phyloP scores from a whole-genome alignment of 2,329 filamentous ascomycete genomes.

The Diaporthe citrichinensis region DNA sequence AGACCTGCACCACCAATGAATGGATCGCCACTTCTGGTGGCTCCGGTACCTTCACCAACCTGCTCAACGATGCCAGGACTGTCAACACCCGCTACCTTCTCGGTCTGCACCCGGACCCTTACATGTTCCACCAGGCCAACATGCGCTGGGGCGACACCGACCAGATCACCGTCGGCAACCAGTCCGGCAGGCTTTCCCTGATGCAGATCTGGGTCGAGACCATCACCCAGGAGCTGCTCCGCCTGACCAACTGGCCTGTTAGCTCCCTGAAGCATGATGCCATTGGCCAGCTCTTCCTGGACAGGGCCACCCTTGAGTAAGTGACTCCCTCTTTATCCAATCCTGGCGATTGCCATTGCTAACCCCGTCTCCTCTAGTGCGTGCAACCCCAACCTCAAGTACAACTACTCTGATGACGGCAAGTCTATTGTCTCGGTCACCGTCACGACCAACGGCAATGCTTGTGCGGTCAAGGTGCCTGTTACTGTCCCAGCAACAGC shows the following conservation, averaged over 20 bases:
- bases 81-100: slow-evolving; percentile 71
- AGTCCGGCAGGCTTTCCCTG: slow-evolving; percentile 62
- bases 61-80: slow-evolving; percentile 64
- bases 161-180: slow-evolving; percentile 62
- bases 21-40: slow-evolving; percentile 73
- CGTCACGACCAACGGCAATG: slow-evolving; percentile 63
- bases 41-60: slow-evolving; percentile 64
- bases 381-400: slow-evolving; percentile 64
- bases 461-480: slow-evolving; percentile 65
- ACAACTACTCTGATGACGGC: slow-evolving; percentile 57
- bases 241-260: slow-evolving; percentile 65
- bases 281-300: slow-evolving; percentile 63
- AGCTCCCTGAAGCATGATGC: slow-evolving; percentile 70
- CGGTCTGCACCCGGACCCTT: slow-evolving; percentile 67
- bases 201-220: slow-evolving; percentile 71
- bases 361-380: slow-evolving; percentile 45
- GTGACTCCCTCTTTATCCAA: slow-evolving; percentile 15
- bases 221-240: slow-evolving; percentile 65
- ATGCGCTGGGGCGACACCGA: slow-evolving; percentile 64
- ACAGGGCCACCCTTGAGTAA: slow-evolving; percentile 66
- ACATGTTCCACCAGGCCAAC: slow-evolving; percentile 78
- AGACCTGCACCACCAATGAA: slow-evolving; percentile 69
- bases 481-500: slow-evolving; percentile 65
- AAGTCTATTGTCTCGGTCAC: slow-evolving; percentile 64
- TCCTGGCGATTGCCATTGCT: background rate